These are phyloP conservation scores for Proliferodiscus dingleyae DNA, from an alignment of 2,329 filamentous ascomycete species.

Conservation along the genomic window DNA sequence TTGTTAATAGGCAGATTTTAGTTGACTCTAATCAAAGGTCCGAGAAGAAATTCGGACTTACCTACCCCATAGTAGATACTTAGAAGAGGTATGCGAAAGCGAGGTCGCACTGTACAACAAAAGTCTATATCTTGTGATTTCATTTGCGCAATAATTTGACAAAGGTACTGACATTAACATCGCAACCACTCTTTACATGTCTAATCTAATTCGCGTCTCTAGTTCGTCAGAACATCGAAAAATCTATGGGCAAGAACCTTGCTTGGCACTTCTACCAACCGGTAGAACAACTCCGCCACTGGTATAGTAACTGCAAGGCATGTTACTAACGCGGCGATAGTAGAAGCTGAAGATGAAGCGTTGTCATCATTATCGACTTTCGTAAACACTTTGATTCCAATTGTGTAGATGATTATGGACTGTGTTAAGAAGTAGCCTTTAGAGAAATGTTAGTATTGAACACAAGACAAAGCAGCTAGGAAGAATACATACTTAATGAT, in stretches of 20 bases:
- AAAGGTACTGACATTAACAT: too few relatives aligned
- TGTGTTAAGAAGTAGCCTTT: conserved; percentile 39
- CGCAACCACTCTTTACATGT: too few relatives aligned
- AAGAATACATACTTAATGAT: conserved; percentile 37
- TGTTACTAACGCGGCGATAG: conserved; percentile 2
- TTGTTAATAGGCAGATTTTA: too few relatives aligned
- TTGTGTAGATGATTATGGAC: conserved; percentile 37
- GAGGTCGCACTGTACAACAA: too few relatives aligned
- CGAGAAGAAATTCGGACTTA: too few relatives aligned
- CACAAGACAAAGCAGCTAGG: not conserved
- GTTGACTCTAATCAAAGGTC: too few relatives aligned
- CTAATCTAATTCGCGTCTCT: too few relatives aligned
- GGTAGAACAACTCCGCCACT: conserved; percentile 4
- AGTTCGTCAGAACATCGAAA: not conserved
- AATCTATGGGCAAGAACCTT: conserved; percentile 4
- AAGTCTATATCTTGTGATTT: too few relatives aligned
- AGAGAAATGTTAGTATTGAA: not conserved
- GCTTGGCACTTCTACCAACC: conserved; percentile 3
- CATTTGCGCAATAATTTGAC: too few relatives aligned
- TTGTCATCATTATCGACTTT: not conserved
- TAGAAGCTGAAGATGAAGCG: conserved; percentile 3
- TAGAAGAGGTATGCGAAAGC: too few relatives aligned
- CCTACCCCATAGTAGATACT: too few relatives aligned
- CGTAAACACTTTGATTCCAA: conserved; percentile 33
- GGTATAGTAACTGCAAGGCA: conserved; percentile 2